phyloP scores from a whole-genome alignment of 345 rosid genomes.

The Punica granatum region DNA sequence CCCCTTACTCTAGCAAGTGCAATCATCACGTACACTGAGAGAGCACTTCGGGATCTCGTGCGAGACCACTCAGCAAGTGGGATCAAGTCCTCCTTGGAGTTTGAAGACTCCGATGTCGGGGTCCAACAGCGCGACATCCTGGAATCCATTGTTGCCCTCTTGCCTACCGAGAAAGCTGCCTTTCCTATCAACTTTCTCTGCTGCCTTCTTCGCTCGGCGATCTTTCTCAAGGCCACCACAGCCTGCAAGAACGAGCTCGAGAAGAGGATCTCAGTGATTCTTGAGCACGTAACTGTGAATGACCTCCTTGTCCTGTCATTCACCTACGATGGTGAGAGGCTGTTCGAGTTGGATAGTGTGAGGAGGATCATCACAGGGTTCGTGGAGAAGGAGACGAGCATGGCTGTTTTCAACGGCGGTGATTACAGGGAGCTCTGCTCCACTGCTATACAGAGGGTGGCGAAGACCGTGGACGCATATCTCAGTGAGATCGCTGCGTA shows the following conservation, averaged over 20 bases:
- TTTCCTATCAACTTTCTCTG: slow-evolving; percentile 76
- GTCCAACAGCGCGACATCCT: slow-evolving; percentile 51
- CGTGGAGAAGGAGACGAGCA: slow-evolving; percentile 80
- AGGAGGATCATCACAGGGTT: slow-evolving; percentile 60
- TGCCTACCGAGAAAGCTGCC: slow-evolving; percentile 70
- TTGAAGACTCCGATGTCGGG: slow-evolving; percentile 28
- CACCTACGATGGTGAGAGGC: slow-evolving; percentile 78
- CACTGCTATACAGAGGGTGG: slow-evolving; percentile 48
- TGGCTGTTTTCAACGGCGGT: slow-evolving; percentile 66
- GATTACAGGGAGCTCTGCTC: slow-evolving; percentile 46
- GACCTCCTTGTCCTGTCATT: slow-evolving; percentile 74
- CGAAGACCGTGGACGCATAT: slow-evolving; percentile 67
- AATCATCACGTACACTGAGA: slow-evolving; percentile 61
- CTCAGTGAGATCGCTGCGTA: slow-evolving; percentile 66
- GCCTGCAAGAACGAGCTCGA: slow-evolving; percentile 70
- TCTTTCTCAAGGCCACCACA: slow-evolving; percentile 49
- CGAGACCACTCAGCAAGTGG: slow-evolving; percentile 74
- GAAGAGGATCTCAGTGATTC: slow-evolving; percentile 58
- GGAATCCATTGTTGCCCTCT: slow-evolving; percentile 50
- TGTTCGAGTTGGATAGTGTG: slow-evolving; percentile 75
- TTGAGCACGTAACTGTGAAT: slow-evolving; percentile 71
- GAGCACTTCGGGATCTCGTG: slow-evolving; percentile 72
- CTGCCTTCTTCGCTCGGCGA: slow-evolving; percentile 79
- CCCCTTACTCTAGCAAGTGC: slow-evolving; percentile 54
- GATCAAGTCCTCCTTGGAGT: slow-evolving; percentile 25